Conservation (phyloP, 2,329 filamentous ascomycete genomes). For the Teratosphaeria viscida region DNA sequence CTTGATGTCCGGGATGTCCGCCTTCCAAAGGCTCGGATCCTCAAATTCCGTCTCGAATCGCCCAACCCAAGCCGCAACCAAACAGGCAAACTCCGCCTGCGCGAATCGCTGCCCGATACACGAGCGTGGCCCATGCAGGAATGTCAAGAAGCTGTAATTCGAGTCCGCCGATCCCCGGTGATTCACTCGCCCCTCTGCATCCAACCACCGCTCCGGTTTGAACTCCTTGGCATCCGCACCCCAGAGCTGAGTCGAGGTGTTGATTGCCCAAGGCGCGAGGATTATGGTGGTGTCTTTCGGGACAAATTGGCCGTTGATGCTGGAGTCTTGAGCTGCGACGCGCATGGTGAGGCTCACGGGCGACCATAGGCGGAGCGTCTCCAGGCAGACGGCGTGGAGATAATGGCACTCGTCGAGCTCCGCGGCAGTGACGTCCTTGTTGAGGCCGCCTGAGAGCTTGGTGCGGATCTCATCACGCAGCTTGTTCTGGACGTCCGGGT, state of each 20-base stretch:
- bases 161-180: constrained; percentile 61
- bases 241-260: constrained; percentile 61
- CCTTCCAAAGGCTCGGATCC: constrained; percentile 36
- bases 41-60: constrained; percentile 60
- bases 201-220: constrained; percentile 68
- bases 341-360: constrained; percentile 65
- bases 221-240: constrained; percentile 65
- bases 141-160: constrained; percentile 72
- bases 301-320: constrained; percentile 53
- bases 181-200: constrained; percentile 40
- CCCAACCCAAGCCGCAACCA: constrained; percentile 68
- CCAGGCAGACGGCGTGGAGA: constrained; percentile 67
- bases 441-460: constrained; percentile 33
- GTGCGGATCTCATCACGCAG: constrained; percentile 42
- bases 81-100: constrained; percentile 71
- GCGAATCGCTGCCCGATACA: constrained; percentile 80
- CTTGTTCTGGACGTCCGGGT: constrained; percentile 38
- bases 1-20: constrained; percentile 47
- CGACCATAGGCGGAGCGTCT: constrained; percentile 62
- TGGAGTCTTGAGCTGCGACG: constrained; percentile 52
- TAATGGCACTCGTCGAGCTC: constrained; percentile 68
- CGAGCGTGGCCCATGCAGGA: constrained; percentile 73
- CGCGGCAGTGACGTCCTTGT: constrained; percentile 37
- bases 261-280: constrained; percentile 56
- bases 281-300: constrained; percentile 62